phyloP scores from a whole-genome alignment of 164 flowering plant genomes.

The Vitis labrusca region DNA sequence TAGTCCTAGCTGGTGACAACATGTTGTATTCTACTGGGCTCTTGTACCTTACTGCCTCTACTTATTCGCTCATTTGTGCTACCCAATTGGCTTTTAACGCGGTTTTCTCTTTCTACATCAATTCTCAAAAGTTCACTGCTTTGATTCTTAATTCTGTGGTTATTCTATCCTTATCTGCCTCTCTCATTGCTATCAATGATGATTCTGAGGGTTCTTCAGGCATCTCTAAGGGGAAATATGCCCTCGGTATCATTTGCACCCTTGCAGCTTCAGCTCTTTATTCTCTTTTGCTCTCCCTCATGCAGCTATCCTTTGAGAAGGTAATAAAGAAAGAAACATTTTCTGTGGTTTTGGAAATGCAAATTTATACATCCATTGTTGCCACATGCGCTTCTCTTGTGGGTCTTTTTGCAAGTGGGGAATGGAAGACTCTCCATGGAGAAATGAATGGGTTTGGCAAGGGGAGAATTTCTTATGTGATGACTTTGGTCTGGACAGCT shows the following conservation, averaged over 20 bases:
- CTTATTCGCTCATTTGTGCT: slow-evolving; percentile 62
- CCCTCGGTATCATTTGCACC: slow-evolving; percentile 40
- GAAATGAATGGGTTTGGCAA: slow-evolving; percentile 40
- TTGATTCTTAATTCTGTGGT: slow-evolving; percentile 48
- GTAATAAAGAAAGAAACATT: slow-evolving; percentile 56
- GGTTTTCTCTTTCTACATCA: slow-evolving; percentile 49
- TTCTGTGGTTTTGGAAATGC: slow-evolving; percentile 62
- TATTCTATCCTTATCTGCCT: slow-evolving; percentile 47
- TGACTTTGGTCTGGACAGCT: slow-evolving; percentile 56
- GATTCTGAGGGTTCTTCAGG: slow-evolving; percentile 37
- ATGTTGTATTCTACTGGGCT: slow-evolving; percentile 55
- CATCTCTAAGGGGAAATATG: slow-evolving; percentile 34
- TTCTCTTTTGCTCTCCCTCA: slow-evolving; percentile 54
- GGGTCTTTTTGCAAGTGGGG: slow-evolving; percentile 67
- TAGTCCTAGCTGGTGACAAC: slow-evolving; percentile 51
- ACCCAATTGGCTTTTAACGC: slow-evolving; percentile 54
- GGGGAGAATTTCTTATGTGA: slow-evolving; percentile 43
- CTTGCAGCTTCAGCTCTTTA: slow-evolving; percentile 57
- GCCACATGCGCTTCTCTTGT: slow-evolving; percentile 40
- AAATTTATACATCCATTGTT: slow-evolving; percentile 50
- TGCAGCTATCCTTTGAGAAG: slow-evolving; percentile 56
- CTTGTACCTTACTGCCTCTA: slow-evolving; percentile 52
- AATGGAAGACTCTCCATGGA: slow-evolving; percentile 41
- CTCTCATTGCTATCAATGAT: slow-evolving; percentile 50
- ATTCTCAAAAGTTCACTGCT: slow-evolving; percentile 53